Evolutionary conservation across 23 red algal species (phyloP).

Genomic region (Gracilaria domingensis): DNA sequence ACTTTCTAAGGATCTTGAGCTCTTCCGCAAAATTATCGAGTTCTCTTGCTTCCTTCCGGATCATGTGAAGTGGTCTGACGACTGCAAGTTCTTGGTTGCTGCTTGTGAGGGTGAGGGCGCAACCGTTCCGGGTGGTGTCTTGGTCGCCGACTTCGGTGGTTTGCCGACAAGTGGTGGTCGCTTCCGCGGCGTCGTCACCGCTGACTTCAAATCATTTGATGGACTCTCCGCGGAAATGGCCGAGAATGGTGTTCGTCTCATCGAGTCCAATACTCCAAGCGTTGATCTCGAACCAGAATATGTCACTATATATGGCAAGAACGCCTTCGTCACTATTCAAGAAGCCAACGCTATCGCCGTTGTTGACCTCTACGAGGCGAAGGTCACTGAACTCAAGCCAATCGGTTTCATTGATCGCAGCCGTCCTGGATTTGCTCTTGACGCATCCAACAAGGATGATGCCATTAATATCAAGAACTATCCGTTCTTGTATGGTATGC

Average conservation of each 20-base stretch:
- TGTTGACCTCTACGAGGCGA: constrained; percentile 63
- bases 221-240: background rate
- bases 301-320: constrained; percentile 62
- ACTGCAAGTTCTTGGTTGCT: constrained; percentile 64
- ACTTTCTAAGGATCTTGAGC: constrained; percentile 45
- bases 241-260: constrained; percentile 61
- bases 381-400: constrained; percentile 74
- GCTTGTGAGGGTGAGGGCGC: constrained; percentile 77
- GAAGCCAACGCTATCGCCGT: constrained; percentile 85
- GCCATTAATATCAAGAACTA: constrained; percentile 78
- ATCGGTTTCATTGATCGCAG: constrained; percentile 68
- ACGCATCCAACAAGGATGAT: constrained; percentile 78
- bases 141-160: constrained; percentile 42
- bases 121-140: constrained; percentile 46
- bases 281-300: constrained; percentile 79
- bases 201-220: constrained; percentile 53
- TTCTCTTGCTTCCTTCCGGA: constrained; percentile 57
- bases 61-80: constrained; percentile 51
- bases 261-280: constrained; percentile 63
- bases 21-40: constrained; percentile 10
- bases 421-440: constrained; percentile 64
- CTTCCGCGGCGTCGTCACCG: constrained; percentile 54
- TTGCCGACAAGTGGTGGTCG: background rate
- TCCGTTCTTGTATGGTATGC: constrained; percentile 72
- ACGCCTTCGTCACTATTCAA: constrained; percentile 74